Percentiles rank a stretch among this genome's conserved stretches.
Evolutionary conservation across 371 early-diverging fungal genomes (phyloP).

Genomic region (Mortierella sp.): DNA sequence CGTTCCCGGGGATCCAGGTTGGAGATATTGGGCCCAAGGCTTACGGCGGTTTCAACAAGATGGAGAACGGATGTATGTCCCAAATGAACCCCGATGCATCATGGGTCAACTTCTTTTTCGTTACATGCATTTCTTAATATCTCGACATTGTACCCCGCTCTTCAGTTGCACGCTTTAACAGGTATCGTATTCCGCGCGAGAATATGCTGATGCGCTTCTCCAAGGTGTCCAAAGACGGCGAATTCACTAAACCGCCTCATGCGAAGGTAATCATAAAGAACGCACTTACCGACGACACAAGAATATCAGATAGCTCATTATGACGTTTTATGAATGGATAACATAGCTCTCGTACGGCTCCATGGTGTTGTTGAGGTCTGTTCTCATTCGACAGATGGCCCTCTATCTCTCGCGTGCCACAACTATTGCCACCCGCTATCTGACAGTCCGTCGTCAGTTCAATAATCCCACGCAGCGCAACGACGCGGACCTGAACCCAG

Average conservation of each 20-base stretch:
- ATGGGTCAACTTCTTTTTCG: too few relatives aligned
- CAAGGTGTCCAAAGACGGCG: slow-evolving; percentile 75
- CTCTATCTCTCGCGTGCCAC: slow-evolving; percentile 68
- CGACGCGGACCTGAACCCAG: slow-evolving; percentile 51
- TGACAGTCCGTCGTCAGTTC: slow-evolving; percentile 64
- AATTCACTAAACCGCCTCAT: slow-evolving; percentile 76
- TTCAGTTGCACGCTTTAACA: slow-evolving; percentile 42
- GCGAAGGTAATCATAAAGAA: slow-evolving; percentile 61
- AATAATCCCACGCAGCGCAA: slow-evolving; percentile 58
- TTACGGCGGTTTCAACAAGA: slow-evolving; percentile 73
- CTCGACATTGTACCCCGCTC: background rate
- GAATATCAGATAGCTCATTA: too few relatives aligned
- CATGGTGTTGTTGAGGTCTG: slow-evolving; percentile 80
- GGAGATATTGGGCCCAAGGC: slow-evolving; percentile 93
- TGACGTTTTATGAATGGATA: background rate
- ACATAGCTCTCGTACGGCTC: slow-evolving; percentile 74
- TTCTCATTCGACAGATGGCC: slow-evolving; percentile 68
- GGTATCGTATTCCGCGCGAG: slow-evolving; percentile 79
- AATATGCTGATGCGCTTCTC: slow-evolving; percentile 85
- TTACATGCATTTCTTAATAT: background rate
- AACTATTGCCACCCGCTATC: slow-evolving; percentile 62
- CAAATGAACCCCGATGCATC: too few relatives aligned
- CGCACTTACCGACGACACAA: too few relatives aligned
- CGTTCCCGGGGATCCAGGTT: slow-evolving; percentile 86
- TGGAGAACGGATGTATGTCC: slow-evolving; percentile 91